Conservation (phyloP, 495 filamentous ascomycete genomes). For the Penicillium desertorum region DNA sequence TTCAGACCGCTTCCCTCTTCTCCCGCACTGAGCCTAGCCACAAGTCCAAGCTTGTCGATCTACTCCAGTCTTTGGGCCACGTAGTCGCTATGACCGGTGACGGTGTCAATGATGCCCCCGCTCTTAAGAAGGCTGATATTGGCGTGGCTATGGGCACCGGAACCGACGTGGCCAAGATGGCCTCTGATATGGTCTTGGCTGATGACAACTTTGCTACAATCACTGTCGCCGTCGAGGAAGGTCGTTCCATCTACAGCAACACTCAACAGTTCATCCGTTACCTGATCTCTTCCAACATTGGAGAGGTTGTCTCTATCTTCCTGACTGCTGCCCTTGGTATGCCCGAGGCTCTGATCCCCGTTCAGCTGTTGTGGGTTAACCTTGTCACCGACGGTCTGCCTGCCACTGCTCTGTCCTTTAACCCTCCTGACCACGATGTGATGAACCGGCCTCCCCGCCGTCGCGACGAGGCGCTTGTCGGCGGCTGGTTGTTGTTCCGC, state of each 20-base stretch:
- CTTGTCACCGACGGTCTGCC: constrained; percentile 97
- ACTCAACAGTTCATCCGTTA: constrained; percentile 99
- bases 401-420: constrained; percentile 95
- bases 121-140: constrained; percentile 98
- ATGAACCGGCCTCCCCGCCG: constrained; percentile 90
- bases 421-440: constrained; percentile 94
- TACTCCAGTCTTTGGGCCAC: constrained; percentile 87
- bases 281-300: constrained; percentile 98
- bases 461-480: constrained; percentile 87
- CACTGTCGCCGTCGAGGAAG: constrained; percentile 92
- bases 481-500: constrained; percentile 95
- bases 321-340: constrained; percentile 94
- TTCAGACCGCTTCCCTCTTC: constrained; percentile 85
- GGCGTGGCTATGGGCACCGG: constrained; percentile 99
- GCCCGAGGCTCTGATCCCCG: constrained; percentile 96
- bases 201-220: constrained; percentile 99
- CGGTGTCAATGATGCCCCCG: constrained; percentile 98
- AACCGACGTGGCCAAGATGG: constrained; percentile 95
- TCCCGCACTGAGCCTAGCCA: constrained; percentile 95
- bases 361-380: constrained; percentile 99
- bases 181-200: constrained; percentile 97
- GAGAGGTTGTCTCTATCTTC: constrained; percentile 99
- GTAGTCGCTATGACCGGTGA: constrained; percentile 99
- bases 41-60: constrained; percentile 94
- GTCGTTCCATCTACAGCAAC: constrained; percentile 98